Evolutionary conservation across 2,329 filamentous ascomycete species (phyloP).

Genomic region (Aspergillus novoparasiticus): DNA sequence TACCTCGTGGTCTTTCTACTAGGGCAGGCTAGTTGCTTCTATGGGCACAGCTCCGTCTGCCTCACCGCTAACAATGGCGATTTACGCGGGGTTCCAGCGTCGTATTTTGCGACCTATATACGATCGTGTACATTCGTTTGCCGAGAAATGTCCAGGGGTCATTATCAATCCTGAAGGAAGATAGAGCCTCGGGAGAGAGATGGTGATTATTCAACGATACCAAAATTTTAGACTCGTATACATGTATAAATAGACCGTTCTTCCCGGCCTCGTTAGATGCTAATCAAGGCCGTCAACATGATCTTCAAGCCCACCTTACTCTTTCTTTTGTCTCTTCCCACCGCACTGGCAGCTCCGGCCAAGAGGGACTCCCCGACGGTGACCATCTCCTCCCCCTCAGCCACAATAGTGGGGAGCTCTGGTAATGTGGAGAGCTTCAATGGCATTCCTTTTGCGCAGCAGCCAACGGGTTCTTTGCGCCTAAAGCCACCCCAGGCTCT

Average conservation of each 20-base stretch:
- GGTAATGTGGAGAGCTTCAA: conserved; percentile 66
- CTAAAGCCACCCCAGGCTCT: conserved; percentile 69
- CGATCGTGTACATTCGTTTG: not conserved
- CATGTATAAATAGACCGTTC: not conserved
- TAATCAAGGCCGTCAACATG: conserved; percentile 7
- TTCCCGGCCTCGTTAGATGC: not conserved
- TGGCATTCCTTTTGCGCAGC: conserved; percentile 74
- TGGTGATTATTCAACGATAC: not conserved
- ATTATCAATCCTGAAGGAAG: not conserved
- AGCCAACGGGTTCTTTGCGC: conserved; percentile 67
- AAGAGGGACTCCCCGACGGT: conserved; percentile 56
- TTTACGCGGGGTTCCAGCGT: not conserved
- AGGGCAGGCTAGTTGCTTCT: not conserved
- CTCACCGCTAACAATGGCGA: not conserved
- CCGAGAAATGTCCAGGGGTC: not conserved
- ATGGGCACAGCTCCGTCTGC: not conserved
- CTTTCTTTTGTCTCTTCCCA: conserved; percentile 12
- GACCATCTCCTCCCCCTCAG: conserved; percentile 52
- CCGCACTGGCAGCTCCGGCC: conserved; percentile 21
- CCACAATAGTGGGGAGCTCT: conserved; percentile 52
- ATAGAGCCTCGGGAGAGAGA: not conserved
- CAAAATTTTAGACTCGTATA: no score
- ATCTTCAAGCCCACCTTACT: conserved; percentile 9
- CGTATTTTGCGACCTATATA: not conserved
- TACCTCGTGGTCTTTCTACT: not conserved